Evolutionary conservation across 177 flowering plant genomes (phyloP).

Genomic region (Vitis hybrid): DNA sequence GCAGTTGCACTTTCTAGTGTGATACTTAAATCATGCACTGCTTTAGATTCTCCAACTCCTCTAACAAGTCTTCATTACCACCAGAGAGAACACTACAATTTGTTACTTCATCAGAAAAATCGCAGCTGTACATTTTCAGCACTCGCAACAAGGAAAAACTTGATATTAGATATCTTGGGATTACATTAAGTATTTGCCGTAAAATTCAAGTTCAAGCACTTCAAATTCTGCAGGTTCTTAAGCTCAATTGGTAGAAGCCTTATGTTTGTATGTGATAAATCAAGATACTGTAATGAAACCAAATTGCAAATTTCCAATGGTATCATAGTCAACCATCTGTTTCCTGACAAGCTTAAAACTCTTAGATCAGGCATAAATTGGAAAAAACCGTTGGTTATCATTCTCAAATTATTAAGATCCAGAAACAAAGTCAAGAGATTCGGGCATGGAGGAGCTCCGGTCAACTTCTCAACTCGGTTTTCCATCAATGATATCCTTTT

Average conservation of each 20-base stretch:
- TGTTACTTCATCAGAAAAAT: no score
- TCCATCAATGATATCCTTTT: conserved; percentile 7
- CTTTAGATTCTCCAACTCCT: conserved; percentile 13
- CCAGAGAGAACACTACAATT: no score
- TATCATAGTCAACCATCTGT: not conserved
- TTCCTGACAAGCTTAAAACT: conserved; percentile 16
- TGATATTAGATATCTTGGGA: not conserved
- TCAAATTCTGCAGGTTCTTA: conserved; percentile 2
- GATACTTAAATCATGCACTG: conserved; percentile 5
- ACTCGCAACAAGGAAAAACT: conserved; percentile 4
- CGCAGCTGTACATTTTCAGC: conserved; percentile 1
- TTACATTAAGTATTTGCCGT: not conserved
- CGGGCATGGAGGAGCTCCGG: not conserved
- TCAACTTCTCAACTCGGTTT: conserved; percentile 4
- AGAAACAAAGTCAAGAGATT: conserved; percentile 14
- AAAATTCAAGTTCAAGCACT: conserved; percentile 11
- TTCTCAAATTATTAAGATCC: not conserved
- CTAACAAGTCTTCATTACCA: not conserved
- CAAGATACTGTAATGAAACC: conserved; percentile 11
- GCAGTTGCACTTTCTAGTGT: not conserved
- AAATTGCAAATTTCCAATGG: conserved; percentile 10
- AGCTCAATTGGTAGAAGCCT: conserved; percentile 8
- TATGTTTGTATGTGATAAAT: conserved; percentile 16
- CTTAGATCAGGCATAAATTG: conserved; percentile 10
- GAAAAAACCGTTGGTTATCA: conserved; percentile 9